Percentiles rank a stretch among this genome's conserved stretches.
Evolutionary conservation across 768 basidiomycete species (phyloP).

Genomic region (Rhodotorula diobovata): DNA sequence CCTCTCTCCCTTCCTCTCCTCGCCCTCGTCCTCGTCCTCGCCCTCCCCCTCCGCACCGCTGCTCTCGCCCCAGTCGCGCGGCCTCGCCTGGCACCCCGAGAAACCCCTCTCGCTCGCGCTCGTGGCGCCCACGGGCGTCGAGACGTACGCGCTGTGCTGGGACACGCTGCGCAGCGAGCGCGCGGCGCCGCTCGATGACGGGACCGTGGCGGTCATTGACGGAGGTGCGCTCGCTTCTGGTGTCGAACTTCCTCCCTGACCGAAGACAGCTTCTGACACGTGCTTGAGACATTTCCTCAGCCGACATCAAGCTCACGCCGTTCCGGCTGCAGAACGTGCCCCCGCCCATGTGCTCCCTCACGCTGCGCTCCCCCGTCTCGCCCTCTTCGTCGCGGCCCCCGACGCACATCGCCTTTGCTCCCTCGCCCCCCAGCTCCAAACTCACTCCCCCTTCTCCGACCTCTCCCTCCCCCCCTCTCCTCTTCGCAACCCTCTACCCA

Average conservation of each 20-base stretch:
- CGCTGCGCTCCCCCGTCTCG: slow-evolving; percentile 40
- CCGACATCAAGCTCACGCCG: slow-evolving; percentile 73
- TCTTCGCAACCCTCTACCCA: slow-evolving; percentile 58
- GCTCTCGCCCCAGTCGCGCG: slow-evolving; percentile 38
- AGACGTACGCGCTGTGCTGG: slow-evolving; percentile 67
- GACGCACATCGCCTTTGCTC: slow-evolving; percentile 63
- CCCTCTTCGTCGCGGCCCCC: slow-evolving; percentile 29
- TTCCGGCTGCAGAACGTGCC: slow-evolving; percentile 91
- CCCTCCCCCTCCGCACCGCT: background rate
- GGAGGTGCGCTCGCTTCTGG: slow-evolving; percentile 58
- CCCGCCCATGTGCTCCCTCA: slow-evolving; percentile 86
- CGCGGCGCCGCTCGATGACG: slow-evolving; percentile 67
- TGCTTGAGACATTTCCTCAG: slow-evolving; percentile 49
- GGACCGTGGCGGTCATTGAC: slow-evolving; percentile 81
- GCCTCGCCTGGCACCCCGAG: slow-evolving; percentile 84
- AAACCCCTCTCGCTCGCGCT: slow-evolving; percentile 61
- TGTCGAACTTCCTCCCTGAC: background rate
- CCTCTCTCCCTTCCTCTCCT: slow-evolving; percentile 52
- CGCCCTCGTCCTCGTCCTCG: background rate
- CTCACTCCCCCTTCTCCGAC: slow-evolving; percentile 48
- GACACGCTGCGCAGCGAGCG: slow-evolving; percentile 65
- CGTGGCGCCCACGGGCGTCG: slow-evolving; percentile 57
- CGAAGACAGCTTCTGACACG: too few species aligned
- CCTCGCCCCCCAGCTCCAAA: slow-evolving; percentile 47
- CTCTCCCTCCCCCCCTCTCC: slow-evolving; percentile 54